Base-by-base conservation (phyloP, 2,329 filamentous ascomycete genomes). In the Sarocladium strictum region DNA sequence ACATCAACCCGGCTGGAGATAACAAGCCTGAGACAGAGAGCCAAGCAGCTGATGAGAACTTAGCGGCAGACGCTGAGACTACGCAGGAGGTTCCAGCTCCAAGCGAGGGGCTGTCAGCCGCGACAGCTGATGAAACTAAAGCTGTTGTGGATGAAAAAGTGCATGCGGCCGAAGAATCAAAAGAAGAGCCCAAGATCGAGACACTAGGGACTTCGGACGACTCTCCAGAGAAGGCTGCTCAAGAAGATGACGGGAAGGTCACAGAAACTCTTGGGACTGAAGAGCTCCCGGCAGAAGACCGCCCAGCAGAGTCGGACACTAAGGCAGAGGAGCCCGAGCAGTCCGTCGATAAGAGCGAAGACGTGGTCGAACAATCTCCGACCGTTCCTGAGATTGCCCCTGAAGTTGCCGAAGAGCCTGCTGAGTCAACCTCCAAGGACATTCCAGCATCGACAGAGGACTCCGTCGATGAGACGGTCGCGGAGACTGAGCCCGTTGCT, bases 1-100 rank as follows among this genome's bases (percentile, higher is more conserved):
- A 32, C 29, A n/a, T n/a, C n/a, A 12, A 12, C 6, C 29, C 29
- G 12, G 29, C 12, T 55, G 60, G 60, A 37, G 57, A 60, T 9
- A 45, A 52, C 15, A 59, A 60, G 50, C 54, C 52, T 43, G 26
- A 12, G 3, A 35, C 33, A 5, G 29, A 19, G 19, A 45, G 26
- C 11, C 35, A 19, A 12, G 12, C 10, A 29, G 38, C 11, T 14
- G 52, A 27, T 23, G 10, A 43, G 40, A 43, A 43, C 17, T 19
- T 15, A 12, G 15, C 40, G 21, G 17, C 10, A 24, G 40, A 43
- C 5, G n/a, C 17, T 23, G 40, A 43, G 40, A 3, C 10, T 7
- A 7, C 40, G 6, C 3, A 21, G 3, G 40, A 38, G 35, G 7
- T 15, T 10, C 35, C 40, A 24, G 7, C 40, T 21, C 6, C 12